Evolutionary conservation across 108 stramenopile genomes (phyloP).

Genomic region (Skeletonema grethae): DNA sequence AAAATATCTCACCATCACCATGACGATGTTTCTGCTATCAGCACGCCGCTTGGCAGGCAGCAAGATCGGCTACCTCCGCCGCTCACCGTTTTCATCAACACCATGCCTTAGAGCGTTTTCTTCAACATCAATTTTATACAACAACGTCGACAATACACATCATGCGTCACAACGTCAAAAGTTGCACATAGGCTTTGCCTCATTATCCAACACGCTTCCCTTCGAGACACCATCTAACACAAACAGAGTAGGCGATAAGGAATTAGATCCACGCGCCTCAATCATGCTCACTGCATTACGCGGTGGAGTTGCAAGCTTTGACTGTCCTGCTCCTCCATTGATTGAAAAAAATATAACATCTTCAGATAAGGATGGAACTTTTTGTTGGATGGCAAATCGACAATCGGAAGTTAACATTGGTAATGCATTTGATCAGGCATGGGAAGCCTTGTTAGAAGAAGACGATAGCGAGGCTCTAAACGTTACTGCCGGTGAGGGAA

Average conservation of each 20-base stretch:
- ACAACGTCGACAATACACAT: not conserved
- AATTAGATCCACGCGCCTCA: slow-evolving; percentile 18
- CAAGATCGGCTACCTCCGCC: not conserved
- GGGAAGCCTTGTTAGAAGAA: slow-evolving; percentile 13
- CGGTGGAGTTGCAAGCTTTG: slow-evolving; percentile 20
- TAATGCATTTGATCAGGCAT: slow-evolving; percentile 20
- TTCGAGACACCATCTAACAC: slow-evolving; percentile 14
- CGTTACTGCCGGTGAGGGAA: not conserved
- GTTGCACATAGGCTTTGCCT: slow-evolving; percentile 35
- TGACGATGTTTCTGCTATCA: too few relatives aligned
- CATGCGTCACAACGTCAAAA: slow-evolving; percentile 7
- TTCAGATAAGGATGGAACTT: not conserved
- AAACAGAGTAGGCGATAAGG: not conserved
- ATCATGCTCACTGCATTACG: slow-evolving; percentile 34
- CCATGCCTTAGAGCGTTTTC: not conserved
- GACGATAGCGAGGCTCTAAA: slow-evolving; percentile 16
- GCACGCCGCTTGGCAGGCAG: too few relatives aligned
- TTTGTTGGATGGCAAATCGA: slow-evolving; percentile 40
- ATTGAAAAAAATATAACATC: slow-evolving; percentile 9
- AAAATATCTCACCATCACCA: not conserved
- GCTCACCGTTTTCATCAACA: not conserved
- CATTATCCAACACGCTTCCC: slow-evolving; percentile 27
- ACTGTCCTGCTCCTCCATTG: slow-evolving; percentile 33
- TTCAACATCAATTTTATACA: not conserved
- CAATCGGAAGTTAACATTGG: slow-evolving; percentile 11